Evolutionary conservation across 2,329 filamentous ascomycete species (phyloP).

Genomic region (Ascochyta lentis): DNA sequence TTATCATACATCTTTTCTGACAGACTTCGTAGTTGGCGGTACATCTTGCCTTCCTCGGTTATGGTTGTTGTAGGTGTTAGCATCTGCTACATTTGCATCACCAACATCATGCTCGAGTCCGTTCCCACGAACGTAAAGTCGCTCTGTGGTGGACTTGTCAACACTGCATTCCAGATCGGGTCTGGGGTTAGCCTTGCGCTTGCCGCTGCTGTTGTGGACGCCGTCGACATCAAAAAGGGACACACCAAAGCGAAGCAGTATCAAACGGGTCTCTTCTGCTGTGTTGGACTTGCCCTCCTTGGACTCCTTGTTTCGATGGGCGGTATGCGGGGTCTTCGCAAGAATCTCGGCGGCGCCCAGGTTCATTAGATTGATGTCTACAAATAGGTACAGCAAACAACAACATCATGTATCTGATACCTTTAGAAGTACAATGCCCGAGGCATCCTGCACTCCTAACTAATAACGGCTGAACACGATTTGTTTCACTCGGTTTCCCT

Average conservation of each 20-base stretch:
- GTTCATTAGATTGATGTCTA: neutral
- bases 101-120: slow-evolving; percentile 14
- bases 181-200: slow-evolving; percentile 8
- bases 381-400: neutral
- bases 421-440: neutral
- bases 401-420: neutral
- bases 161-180: slow-evolving; percentile 12
- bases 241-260: slow-evolving; percentile 9
- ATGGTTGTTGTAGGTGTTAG: slow-evolving; percentile 10
- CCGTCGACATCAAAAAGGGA: slow-evolving; percentile 12
- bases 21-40: neutral
- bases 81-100: slow-evolving; percentile 13
- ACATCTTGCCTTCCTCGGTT: slow-evolving; percentile 8
- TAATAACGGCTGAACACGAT: too few relatives aligned
- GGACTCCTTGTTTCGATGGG: slow-evolving; percentile 1
- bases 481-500: too few relatives aligned
- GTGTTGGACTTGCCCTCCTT: slow-evolving; percentile 4
- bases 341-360: slow-evolving; percentile 2
- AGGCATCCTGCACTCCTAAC: too few relatives aligned
- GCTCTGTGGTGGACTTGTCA: slow-evolving; percentile 7
- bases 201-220: slow-evolving; percentile 7
- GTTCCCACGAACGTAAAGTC: slow-evolving; percentile 11
- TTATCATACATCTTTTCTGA: neutral
- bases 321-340: slow-evolving; percentile 9
- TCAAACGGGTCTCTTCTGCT: slow-evolving; percentile 10